A percentile compares a stretch with the other conserved stretches of the same genome.
phyloP scores from a whole-genome alignment of 768 basidiomycete species.

The Dentipellis sp. region DNA sequence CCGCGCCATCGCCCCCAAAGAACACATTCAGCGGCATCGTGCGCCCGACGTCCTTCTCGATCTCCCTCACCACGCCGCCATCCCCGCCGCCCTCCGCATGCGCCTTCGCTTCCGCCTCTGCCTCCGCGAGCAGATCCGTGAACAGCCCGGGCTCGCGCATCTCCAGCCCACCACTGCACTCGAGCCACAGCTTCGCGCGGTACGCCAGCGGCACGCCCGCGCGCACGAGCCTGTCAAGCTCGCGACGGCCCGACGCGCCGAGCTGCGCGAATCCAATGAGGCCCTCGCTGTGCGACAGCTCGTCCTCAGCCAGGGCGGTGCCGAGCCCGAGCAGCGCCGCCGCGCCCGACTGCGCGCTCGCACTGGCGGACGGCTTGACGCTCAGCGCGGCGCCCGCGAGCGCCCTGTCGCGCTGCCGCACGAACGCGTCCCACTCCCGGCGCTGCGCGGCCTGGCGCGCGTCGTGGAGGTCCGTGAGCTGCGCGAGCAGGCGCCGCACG shows the following conservation, averaged over 20 bases:
- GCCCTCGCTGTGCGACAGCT: conserved; percentile 73
- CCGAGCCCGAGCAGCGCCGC: conserved; percentile 63
- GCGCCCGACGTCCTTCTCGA: conserved; percentile 91
- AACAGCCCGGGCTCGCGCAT: conserved; percentile 90
- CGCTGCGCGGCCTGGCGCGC: conserved; percentile 56
- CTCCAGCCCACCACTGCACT: conserved; percentile 90
- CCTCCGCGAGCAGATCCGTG: conserved; percentile 63
- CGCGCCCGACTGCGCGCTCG: conserved; percentile 31
- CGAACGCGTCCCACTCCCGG: conserved; percentile 85
- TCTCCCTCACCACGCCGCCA: conserved; percentile 58
- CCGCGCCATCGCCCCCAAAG: conserved; percentile 94
- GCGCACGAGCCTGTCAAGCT: conserved; percentile 73
- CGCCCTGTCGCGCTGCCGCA: conserved; percentile 54
- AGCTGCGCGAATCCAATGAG: conserved; percentile 89
- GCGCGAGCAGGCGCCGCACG: conserved; percentile 60
- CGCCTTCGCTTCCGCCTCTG: conserved; percentile 18
- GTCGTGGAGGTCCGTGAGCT: conserved; percentile 80
- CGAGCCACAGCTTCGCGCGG: conserved; percentile 84
- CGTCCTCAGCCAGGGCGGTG: conserved; percentile 56
- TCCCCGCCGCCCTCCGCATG: conserved; percentile 5
- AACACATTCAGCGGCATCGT: conserved; percentile 94
- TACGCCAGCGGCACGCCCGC: conserved; percentile 83
- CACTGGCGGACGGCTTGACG: conserved; percentile 7
- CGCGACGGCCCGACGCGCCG: conserved; percentile 68
- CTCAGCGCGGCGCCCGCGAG: conserved; percentile 16